These are phyloP conservation scores for Nicotiana tabacum DNA, from an alignment of 257 asterid genomes.

Conservation along the genomic window DNA sequence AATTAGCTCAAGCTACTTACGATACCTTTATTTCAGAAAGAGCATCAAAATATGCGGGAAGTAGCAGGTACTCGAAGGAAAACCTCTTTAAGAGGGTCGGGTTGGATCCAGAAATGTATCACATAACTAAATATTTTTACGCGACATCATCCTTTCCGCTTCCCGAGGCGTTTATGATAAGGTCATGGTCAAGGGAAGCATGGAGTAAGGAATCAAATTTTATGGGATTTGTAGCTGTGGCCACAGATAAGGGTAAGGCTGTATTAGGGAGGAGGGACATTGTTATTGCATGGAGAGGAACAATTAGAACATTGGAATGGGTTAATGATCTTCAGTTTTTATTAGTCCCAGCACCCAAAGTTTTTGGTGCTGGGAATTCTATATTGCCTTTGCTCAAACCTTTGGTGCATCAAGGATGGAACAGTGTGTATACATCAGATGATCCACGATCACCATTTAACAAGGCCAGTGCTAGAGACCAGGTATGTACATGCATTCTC, in stretches of 20 bases:
- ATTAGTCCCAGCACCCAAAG: slow-evolving; percentile 47
- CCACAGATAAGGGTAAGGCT: slow-evolving; percentile 58
- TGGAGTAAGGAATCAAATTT: slow-evolving; percentile 86
- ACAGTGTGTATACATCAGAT: slow-evolving; percentile 63
- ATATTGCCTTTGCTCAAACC: slow-evolving; percentile 1
- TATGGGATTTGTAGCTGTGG: slow-evolving; percentile 81
- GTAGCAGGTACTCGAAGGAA: slow-evolving; percentile 36
- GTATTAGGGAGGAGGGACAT: slow-evolving; percentile 74
- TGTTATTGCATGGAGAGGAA: slow-evolving; percentile 79
- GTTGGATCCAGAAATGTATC: slow-evolving; percentile 42
- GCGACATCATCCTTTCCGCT: slow-evolving; percentile 53
- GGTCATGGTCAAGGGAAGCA: slow-evolving; percentile 61
- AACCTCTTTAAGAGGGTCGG: slow-evolving; percentile 50
- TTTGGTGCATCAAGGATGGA: slow-evolving; percentile 74
- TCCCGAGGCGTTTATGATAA: slow-evolving; percentile 63
- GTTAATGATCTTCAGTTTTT: slow-evolving; percentile 50
- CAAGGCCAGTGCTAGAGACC: slow-evolving; percentile 56
- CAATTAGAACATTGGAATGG: slow-evolving; percentile 63
- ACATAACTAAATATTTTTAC: slow-evolving; percentile 50
- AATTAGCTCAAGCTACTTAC: slow-evolving; percentile 65
- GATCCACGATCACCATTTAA: slow-evolving; percentile 62
- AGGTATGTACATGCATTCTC: slow-evolving; percentile 30
- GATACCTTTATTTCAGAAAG: slow-evolving; percentile 55
- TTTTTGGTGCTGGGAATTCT: slow-evolving; percentile 29
- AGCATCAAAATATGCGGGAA: slow-evolving; percentile 72